These are phyloP conservation scores for Beauveria australis DNA, from an alignment of 2,329 filamentous ascomycete genomes.

Conservation along the genomic window DNA sequence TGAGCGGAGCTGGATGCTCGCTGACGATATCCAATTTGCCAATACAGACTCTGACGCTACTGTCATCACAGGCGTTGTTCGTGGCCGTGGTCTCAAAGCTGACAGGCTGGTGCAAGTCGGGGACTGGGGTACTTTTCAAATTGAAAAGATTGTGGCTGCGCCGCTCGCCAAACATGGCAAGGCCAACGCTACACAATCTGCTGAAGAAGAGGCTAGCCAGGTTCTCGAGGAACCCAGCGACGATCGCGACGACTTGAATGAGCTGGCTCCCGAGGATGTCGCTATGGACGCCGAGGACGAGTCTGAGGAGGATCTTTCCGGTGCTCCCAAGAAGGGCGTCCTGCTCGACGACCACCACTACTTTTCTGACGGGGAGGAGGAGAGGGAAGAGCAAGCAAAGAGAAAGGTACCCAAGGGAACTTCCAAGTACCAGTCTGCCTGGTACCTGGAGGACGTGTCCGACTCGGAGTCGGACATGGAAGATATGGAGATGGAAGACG, in stretches of 20 bases:
- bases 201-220: constrained; percentile 46
- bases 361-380: constrained; percentile 75
- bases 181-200: constrained; percentile 63
- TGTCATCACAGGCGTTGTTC: constrained; percentile 73
- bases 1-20: constrained; percentile 88
- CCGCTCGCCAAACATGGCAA: constrained; percentile 55
- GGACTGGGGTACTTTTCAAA: constrained; percentile 89
- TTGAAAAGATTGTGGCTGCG: constrained; percentile 78
- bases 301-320: constrained; percentile 28
- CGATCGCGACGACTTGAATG: constrained; percentile 74
- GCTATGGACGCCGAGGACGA: constrained; percentile 62
- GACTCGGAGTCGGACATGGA: constrained; percentile 81
- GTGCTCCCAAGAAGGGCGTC: constrained; percentile 68
- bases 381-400: constrained; percentile 33
- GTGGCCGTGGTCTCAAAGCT: constrained; percentile 79
- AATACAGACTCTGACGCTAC: constrained; percentile 53
- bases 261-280: constrained; percentile 79
- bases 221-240: constrained; percentile 64
- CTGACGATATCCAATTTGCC: constrained; percentile 72
- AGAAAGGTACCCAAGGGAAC: constrained; percentile 76
- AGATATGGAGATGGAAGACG: constrained; percentile 52
- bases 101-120: constrained; percentile 86
- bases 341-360: constrained; percentile 96
- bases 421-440: constrained; percentile 87
- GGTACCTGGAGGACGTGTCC: constrained; percentile 78